Conservation (phyloP, 2,329 filamentous ascomycete genomes). For the Trichoderma sp. region DNA sequence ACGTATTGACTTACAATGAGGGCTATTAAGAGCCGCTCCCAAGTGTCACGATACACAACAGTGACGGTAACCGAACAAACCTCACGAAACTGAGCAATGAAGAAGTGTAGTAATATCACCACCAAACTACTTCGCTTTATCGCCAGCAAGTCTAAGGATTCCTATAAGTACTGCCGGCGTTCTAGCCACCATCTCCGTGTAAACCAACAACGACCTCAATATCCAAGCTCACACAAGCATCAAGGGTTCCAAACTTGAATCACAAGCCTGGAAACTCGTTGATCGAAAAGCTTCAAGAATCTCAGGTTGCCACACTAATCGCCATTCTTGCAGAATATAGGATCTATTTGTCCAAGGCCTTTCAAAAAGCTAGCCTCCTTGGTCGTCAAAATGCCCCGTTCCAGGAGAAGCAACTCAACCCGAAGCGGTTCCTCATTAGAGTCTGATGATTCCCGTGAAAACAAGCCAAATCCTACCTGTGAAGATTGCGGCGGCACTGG, state of each 20-base stretch:
- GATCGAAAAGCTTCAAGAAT: background rate
- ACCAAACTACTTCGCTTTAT: background rate
- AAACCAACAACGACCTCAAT: background rate
- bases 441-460: conserved; percentile 20
- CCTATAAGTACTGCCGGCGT: conserved; percentile 1
- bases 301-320: conserved; percentile 22
- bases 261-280: background rate
- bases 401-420: conserved; percentile 18
- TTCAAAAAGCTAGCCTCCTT: background rate
- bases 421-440: conserved; percentile 18
- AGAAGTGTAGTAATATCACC: background rate
- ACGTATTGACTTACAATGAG: background rate
- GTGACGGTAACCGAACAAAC: conserved; percentile 12
- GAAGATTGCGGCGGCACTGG: conserved; percentile 24
- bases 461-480: conserved; percentile 20
- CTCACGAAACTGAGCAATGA: background rate
- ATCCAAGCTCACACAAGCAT: background rate
- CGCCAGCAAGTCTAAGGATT: background rate
- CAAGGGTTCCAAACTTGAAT: background rate
- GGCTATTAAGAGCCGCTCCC: conserved; percentile 14
- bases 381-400: conserved; percentile 1
- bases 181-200: background rate
- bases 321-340: background rate
- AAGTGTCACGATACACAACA: conserved; percentile 27
- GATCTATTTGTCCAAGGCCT: background rate